phyloP scores from a whole-genome alignment of 345 rosid species.

The Mangifera indica region DNA sequence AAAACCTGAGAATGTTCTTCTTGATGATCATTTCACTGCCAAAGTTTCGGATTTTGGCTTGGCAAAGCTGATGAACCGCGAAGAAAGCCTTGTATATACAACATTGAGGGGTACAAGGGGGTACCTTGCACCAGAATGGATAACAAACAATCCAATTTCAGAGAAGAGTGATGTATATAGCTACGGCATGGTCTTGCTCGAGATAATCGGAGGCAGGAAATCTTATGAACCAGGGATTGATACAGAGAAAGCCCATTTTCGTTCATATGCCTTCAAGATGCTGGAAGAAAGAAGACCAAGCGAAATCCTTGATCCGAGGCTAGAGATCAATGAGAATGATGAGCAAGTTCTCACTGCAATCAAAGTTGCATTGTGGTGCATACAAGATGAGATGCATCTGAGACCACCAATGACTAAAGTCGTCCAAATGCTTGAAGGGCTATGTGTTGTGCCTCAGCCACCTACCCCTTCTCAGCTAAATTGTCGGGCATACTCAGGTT shows the following conservation, averaged over 20 bases:
- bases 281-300: slow-evolving; percentile 35
- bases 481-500: slow-evolving; percentile 24
- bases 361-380: slow-evolving; percentile 56
- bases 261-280: slow-evolving; percentile 54
- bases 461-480: slow-evolving; percentile 28
- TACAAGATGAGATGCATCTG: slow-evolving; percentile 49
- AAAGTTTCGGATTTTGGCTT: slow-evolving; percentile 56
- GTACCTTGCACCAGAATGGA: slow-evolving; percentile 65
- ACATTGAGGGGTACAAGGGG: slow-evolving; percentile 58
- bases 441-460: slow-evolving; percentile 38
- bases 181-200: slow-evolving; percentile 53
- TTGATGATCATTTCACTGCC: slow-evolving; percentile 43
- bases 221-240: slow-evolving; percentile 30
- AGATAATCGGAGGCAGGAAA: slow-evolving; percentile 58
- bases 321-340: slow-evolving; percentile 28
- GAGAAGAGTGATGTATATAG: slow-evolving; percentile 58
- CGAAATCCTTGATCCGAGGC: slow-evolving; percentile 44
- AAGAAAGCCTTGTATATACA: slow-evolving; percentile 45
- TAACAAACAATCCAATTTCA: slow-evolving; percentile 47
- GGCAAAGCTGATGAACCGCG: slow-evolving; percentile 51
- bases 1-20: slow-evolving; percentile 51
- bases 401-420: slow-evolving; percentile 58
- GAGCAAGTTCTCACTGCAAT: slow-evolving; percentile 30
- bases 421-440: slow-evolving; percentile 60
- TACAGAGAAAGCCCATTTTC: slow-evolving; percentile 40